Base-by-base conservation (phyloP, 2,329 filamentous ascomycete species). In the Epicoccum nigrum region DNA sequence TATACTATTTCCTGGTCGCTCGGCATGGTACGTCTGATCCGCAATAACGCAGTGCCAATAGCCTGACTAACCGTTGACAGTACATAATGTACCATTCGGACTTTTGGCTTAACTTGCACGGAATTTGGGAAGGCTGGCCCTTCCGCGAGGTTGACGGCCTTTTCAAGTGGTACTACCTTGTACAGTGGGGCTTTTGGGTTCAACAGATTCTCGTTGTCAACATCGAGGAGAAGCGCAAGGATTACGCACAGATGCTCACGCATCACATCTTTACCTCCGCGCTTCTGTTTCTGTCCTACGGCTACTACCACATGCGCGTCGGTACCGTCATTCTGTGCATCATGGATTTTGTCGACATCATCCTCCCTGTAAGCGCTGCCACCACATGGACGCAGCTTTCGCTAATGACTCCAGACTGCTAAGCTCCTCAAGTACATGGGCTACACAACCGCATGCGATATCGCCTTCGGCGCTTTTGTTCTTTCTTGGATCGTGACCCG, bases 161-260 rank as follows among this genome's bases (percentile, higher is more conserved):
- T 11, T 85, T 89, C 76, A 97, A 97, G 78, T 86, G 84, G 73
- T 99, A 99, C 75, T 90, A 96, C 66, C 81, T 99, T 25, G 87
- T 87, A 12, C 92, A 97, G 72, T 89, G 92, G 75, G 87, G 88
- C 19, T 97, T 97, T 74, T 97, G 91, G 88, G 75, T 97, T 39
- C 93, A 97, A 76, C 92, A 96, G 76, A 89, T 97, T 59, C 79
- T 97, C 25, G 90, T 97, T 51, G 90, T 97, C 71, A 88, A 97
- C 75, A 92, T 97, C 54, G 94, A 99, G 75, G 90, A 95, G 76
- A 86, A 89, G 60, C 85, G 94, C 67, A 97, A 97, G 77, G 94
- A 99, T 66, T 88, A 97, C 75, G 89, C 86, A 78, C 93, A 97
- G 75, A 97, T 97, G 94, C 86, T 97, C 62, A 87, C 86, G 15